These are phyloP conservation scores for Camellia lanceoleosa DNA, from an alignment of 148 eudicot species.

Conservation along the genomic window DNA sequence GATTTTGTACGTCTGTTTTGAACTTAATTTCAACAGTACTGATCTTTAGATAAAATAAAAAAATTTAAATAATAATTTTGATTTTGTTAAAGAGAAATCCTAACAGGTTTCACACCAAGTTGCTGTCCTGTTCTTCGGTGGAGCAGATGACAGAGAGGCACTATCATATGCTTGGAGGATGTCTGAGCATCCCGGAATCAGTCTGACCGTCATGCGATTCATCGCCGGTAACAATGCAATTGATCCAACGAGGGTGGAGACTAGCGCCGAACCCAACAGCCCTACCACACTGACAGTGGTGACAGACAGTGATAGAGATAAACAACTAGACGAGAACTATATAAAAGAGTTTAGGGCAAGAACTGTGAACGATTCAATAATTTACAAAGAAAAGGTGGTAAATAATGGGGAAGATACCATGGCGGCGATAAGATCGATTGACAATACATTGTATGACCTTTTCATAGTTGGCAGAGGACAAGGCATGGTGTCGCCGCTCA, in stretches of 20 bases:
- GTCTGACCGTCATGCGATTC: constrained; percentile 36
- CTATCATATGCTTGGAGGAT: constrained; percentile 24
- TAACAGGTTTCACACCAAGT: constrained; percentile 1
- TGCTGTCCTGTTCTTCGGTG: constrained; percentile 33
- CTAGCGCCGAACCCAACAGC: constrained; percentile 29
- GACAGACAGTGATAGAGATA: constrained; percentile 57
- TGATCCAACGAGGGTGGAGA: constrained; percentile 24
- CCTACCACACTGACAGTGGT: constrained; percentile 42
- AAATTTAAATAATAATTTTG: no score
- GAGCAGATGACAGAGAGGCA: constrained; percentile 35
- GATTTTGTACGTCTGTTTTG: no score
- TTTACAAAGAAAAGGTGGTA: constrained; percentile 44
- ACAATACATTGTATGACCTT: constrained; percentile 45
- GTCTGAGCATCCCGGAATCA: constrained; percentile 18
- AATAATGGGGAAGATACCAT: constrained; percentile 79
- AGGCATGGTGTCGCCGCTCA: constrained; percentile 64
- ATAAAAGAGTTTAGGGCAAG: constrained; percentile 50
- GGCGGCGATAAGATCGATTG: constrained; percentile 69
- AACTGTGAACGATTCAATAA: constrained; percentile 37
- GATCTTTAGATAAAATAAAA: no score
- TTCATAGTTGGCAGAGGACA: constrained; percentile 82
- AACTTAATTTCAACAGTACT: no score
- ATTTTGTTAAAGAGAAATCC: no score
- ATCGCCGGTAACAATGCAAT: constrained; percentile 43
- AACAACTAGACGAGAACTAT: constrained; percentile 57